Conservation (phyloP, 441 rosid genomes). For the Adansonia madagascariensis region DNA sequence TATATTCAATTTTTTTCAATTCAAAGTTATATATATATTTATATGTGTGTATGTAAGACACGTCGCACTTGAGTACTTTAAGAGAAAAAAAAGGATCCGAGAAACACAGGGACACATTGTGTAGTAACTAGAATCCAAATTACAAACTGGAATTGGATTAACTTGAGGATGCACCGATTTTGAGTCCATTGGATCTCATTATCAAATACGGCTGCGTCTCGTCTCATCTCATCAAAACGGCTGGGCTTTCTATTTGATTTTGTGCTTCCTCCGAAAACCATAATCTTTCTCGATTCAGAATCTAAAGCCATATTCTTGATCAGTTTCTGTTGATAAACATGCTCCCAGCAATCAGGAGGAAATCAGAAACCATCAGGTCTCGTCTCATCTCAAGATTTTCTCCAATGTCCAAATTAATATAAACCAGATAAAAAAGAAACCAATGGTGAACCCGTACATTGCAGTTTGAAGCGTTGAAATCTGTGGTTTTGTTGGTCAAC, state of each 20-base stretch:
- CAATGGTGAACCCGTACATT: conserved; percentile 33
- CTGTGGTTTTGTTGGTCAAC: conserved; percentile 40
- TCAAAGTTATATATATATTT: too few species aligned
- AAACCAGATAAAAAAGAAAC: not conserved
- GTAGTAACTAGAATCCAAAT: not conserved
- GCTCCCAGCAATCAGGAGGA: conserved; percentile 32
- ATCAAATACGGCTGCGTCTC: conserved; percentile 32
- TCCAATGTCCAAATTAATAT: too few species aligned
- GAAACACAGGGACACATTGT: too few species aligned
- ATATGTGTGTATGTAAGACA: too few species aligned
- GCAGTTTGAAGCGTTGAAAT: conserved; percentile 27
- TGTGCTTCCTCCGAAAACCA: conserved; percentile 59
- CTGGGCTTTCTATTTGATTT: conserved; percentile 40
- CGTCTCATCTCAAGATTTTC: not conserved
- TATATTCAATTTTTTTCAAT: too few species aligned
- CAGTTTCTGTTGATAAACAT: conserved; percentile 40
- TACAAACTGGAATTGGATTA: not conserved
- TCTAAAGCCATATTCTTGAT: conserved; percentile 41
- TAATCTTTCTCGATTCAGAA: conserved; percentile 50
- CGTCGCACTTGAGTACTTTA: too few species aligned
- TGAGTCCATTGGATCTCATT: conserved; percentile 18
- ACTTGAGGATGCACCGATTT: conserved; percentile 41
- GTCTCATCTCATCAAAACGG: conserved; percentile 43
- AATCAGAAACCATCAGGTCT: not conserved
- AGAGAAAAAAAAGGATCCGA: too few species aligned